Evolutionary conservation across 371 early-diverging fungal genomes (phyloP), one percentile per base, ranked within the genome.

Genomic region (Apophysomyces sp.): DNA sequence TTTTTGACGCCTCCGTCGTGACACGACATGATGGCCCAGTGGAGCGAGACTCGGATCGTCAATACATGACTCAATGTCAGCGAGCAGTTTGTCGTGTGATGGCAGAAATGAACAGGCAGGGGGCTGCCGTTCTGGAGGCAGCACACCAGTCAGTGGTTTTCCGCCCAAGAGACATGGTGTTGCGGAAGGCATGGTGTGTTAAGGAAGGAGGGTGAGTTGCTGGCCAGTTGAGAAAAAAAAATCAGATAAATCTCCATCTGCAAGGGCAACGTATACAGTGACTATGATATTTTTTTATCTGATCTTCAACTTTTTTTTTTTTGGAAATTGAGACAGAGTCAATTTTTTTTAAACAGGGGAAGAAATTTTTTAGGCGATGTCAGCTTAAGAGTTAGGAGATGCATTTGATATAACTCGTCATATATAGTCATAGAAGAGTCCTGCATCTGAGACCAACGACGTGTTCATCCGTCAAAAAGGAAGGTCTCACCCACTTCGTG

Each of bases 61-160:
- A 52, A 86, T 83, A 66, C 86, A 86, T 7, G 84, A 70, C 39
- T 86, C 86, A 65, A 86, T 86, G 69, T 86, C 86, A 52, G 78
- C 58, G 21, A 82, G 56, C 8, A 56, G 58, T 5, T 59, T 60
- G 31, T 53, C 49, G 12, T 67, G 57, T 12, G 61, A 60, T 16
- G 67, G 66, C 24, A 71, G 51, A 28, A 65, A 66, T 12, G 65
- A 52, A 28, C 68, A 39, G 13, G 56, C 13, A 0, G 62, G 66
- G n/a, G 67, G 67, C 5, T 69, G 73, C 40, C 75, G 65, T 21
- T 68, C 68, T 29, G 73, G 68, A 58, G 75, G 71, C 26, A 71
- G 34, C 1, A 78, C 76, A 34, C 78, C 78, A 41, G 75, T 71
- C 11, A 78, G 55, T 32, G 40, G 52, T 39, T 66, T 73, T 21